phyloP scores from a whole-genome alignment of 2,329 filamentous ascomycete genomes.

The Rachicladosporium sp. region DNA sequence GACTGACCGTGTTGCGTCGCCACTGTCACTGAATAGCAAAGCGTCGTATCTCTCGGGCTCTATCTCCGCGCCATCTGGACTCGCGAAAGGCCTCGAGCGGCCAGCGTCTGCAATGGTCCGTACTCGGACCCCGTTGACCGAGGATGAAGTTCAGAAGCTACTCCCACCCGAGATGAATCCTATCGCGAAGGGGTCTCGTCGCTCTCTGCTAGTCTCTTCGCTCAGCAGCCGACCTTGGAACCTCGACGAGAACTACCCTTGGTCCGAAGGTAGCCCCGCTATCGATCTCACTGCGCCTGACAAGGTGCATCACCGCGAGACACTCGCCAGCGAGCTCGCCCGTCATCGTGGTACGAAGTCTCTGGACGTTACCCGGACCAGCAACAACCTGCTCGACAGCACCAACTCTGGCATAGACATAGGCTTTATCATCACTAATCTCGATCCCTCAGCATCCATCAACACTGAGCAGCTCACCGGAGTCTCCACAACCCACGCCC shows the following conservation, averaged over 20 bases:
- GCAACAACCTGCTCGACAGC: constrained; percentile 8
- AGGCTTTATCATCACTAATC: constrained; percentile 16
- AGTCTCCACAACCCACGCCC: constrained; percentile 12
- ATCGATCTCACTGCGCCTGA: constrained; percentile 29
- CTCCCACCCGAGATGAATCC: constrained; percentile 23
- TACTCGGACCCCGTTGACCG: constrained; percentile 17
- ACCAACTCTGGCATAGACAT: constrained; percentile 20
- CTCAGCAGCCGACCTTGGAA: constrained; percentile 34
- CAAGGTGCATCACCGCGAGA: constrained; percentile 19
- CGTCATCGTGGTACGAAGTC: constrained; percentile 17
- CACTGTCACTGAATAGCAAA: constrained; percentile 14
- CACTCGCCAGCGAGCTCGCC: constrained; percentile 15
- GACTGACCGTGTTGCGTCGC: constrained; percentile 14
- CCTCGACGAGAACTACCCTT: constrained; percentile 35
- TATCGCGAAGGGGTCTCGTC: constrained; percentile 18
- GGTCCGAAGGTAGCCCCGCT: constrained; percentile 26
- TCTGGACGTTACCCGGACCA: constrained; percentile 12
- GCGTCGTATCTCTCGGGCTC: constrained; percentile 20
- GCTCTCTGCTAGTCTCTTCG: constrained; percentile 22
- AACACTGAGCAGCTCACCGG: constrained; percentile 22
- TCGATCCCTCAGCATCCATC: constrained; percentile 16
- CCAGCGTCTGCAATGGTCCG: constrained; percentile 20
- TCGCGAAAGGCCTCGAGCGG: constrained; percentile 13
- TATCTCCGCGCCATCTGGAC: constrained; percentile 19
- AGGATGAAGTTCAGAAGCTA: constrained; percentile 19